Evolutionary conservation across 805 yeast species (phyloP).

Genomic region (Candida silvicultrix): DNA sequence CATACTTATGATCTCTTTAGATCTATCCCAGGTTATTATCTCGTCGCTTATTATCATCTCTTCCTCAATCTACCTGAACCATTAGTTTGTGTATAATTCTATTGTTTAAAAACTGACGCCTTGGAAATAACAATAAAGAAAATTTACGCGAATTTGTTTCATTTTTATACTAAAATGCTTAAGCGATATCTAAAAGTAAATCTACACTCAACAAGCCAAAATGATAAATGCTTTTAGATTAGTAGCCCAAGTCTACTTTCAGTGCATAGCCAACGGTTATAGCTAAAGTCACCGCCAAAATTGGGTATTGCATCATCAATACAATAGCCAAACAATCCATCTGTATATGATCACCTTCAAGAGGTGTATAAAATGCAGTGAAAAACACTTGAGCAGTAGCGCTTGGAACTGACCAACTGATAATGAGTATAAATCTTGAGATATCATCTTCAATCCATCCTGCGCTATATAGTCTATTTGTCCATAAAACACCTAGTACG

Average conservation of each 20-base stretch:
- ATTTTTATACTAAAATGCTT: too few species aligned
- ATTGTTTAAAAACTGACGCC: too few species aligned
- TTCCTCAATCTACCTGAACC: too few species aligned
- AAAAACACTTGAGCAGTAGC: conserved; percentile 86
- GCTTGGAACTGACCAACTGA: conserved; percentile 77
- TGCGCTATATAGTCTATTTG: conserved; percentile 50
- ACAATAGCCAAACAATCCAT: conserved; percentile 82
- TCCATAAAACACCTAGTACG: conserved; percentile 66
- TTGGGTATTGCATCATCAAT: conserved; percentile 66
- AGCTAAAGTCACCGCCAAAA: conserved; percentile 66
- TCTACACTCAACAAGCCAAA: background rate
- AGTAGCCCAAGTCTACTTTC: conserved; percentile 9
- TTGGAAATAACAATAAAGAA: too few species aligned
- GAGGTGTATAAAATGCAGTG: conserved; percentile 82
- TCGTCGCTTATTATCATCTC: conserved; percentile 4
- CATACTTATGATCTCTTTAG: conserved; percentile 9
- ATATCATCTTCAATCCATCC: conserved; percentile 60
- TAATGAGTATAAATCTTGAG: conserved; percentile 64
- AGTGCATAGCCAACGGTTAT: conserved; percentile 34
- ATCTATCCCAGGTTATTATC: conserved; percentile 12
- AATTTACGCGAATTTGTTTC: background rate
- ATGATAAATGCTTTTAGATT: too few species aligned
- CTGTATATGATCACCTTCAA: conserved; percentile 42
- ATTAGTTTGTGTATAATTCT: too few species aligned
- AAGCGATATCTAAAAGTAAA: too few species aligned